Evolutionary conservation across 139 green algal genomes (phyloP).

Genomic region (Auxenochlorella pyrenoidosa): DNA sequence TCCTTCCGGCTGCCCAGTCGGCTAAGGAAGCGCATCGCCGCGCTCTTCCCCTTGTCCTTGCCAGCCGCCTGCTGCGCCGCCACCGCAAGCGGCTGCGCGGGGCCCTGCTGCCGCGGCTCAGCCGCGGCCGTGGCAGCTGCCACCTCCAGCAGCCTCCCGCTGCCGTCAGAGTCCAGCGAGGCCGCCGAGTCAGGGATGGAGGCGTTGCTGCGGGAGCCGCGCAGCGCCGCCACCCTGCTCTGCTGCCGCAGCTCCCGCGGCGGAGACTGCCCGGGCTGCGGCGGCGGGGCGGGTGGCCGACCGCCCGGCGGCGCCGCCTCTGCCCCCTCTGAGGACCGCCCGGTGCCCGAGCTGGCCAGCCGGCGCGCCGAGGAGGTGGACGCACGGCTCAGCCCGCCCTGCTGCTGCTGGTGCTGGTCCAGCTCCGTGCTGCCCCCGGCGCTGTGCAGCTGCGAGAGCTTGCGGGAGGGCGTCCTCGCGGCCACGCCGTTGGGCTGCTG

Average conservation of each 20-base stretch:
- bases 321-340: background rate
- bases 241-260: background rate
- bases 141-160: constrained; percentile 2
- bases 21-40: constrained; percentile 58
- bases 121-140: constrained; percentile 14
- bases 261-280: background rate
- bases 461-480: constrained; percentile 3
- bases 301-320: background rate
- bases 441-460: constrained; percentile 15
- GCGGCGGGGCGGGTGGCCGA: background rate
- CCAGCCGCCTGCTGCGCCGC: background rate
- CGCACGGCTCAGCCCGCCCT: background rate
- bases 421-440: background rate
- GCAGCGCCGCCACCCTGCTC: background rate
- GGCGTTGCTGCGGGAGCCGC: background rate
- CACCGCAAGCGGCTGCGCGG: background rate
- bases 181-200: background rate
- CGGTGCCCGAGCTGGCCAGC: background rate
- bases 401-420: constrained; percentile 1
- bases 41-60: constrained; percentile 41
- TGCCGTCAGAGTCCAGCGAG: constrained; percentile 7
- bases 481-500: constrained; percentile 5
- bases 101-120: background rate
- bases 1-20: constrained; percentile 61
- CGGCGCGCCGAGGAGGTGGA: background rate